Evolutionary conservation across 768 basidiomycete genomes (phyloP).

Genomic region (Suillus subaureus): DNA sequence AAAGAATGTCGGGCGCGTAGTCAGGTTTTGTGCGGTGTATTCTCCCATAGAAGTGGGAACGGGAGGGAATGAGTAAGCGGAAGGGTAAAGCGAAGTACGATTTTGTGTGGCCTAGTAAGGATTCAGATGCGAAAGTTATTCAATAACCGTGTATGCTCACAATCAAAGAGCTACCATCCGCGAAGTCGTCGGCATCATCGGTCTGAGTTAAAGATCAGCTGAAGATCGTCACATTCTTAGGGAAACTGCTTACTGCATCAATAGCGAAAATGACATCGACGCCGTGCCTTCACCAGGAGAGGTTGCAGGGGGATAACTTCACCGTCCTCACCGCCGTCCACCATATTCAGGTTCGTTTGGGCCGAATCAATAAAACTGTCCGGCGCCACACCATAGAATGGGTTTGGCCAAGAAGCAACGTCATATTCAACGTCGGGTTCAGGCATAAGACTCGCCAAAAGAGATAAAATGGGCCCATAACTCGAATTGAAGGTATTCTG

Average conservation of each 20-base stretch:
- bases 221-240: background rate
- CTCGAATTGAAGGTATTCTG: conserved; percentile 18
- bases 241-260: conserved; percentile 39
- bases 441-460: conserved; percentile 24
- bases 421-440: conserved; percentile 30
- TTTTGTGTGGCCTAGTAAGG: conserved; percentile 34
- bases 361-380: conserved; percentile 35
- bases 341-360: conserved; percentile 35
- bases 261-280: conserved; percentile 55
- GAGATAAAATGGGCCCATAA: conserved; percentile 16
- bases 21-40: too few species aligned
- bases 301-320: conserved; percentile 52
- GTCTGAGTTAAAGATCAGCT: conserved; percentile 13
- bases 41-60: conserved; percentile 23
- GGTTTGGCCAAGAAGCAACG: conserved; percentile 38
- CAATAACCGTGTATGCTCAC: conserved; percentile 14
- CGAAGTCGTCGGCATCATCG: conserved; percentile 20
- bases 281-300: conserved; percentile 44
- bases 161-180: conserved; percentile 29
- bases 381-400: conserved; percentile 39
- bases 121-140: background rate
- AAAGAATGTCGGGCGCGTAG: too few species aligned
- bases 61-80: conserved; percentile 35
- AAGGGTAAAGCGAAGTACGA: conserved; percentile 38
- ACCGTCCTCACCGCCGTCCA: conserved; percentile 46